Evolutionary conservation across 257 asterid species (phyloP), one percentile per base, ranked within the genome.

Genomic region (Gynochthodes officinalis): DNA sequence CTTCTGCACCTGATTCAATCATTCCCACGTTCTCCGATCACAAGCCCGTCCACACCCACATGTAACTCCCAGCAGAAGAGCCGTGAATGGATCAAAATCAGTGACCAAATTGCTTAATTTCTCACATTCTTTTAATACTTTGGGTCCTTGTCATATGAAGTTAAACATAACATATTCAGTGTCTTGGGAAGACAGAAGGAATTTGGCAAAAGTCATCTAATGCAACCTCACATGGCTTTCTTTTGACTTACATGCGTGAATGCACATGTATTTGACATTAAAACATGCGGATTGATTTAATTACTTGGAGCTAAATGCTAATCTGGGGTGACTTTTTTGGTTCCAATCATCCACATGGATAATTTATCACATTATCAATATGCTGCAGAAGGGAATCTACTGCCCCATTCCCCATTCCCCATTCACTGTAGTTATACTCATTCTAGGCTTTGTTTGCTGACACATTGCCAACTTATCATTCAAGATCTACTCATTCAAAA

Each of bases 171-270:
- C 69, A 64, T 42, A 70, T 76, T 80, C 50, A 64, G 54, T 73
- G 79, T 58, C 64, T 67, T 23, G 25, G 42, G 57, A 40, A 21
- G 69, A 53, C 35, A 67, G 52, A 54, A 32, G 27, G 54, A 49
- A 67, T 52, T 66, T 53, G 23, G 65, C 40, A 54, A 55, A 77
- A 23, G 70, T 76, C 30, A 37, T 70, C 70, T 67, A 60, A 75
- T 75, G 75, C 72, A 72, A 75, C 58, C 71, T 75, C 87, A 80
- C 87, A 80, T 80, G 87, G 82, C 71, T 67, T 75, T 75, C 70
- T 54, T 74, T 79, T 82, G 86, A 82, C 84, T 73, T 76, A 70
- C 71, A 44, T 72, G 78, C 71, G 73, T 62, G 67, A 77, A 63
- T 33, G 75, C 84, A 83, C 84, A 83, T 80, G 84, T 23, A 49